phyloP scores from a whole-genome alignment of 2,329 filamentous ascomycete species.

The Cordyceps sp. region DNA sequence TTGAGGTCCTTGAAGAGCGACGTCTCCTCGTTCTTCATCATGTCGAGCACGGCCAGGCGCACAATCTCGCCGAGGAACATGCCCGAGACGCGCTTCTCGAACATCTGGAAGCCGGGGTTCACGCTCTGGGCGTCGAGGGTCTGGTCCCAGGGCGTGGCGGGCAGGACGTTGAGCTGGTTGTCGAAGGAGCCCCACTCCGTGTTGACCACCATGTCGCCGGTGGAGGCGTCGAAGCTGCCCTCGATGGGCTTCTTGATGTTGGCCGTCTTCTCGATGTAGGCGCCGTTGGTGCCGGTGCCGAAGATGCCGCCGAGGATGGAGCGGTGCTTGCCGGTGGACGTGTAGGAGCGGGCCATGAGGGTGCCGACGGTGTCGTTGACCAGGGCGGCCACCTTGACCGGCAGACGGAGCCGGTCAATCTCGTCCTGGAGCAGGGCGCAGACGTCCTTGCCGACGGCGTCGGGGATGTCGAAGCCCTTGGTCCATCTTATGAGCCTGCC shows the following conservation, averaged over 20 bases:
- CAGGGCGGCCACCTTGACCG: conserved; percentile 85
- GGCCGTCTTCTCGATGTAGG: conserved; percentile 82
- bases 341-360: conserved; percentile 93
- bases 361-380: conserved; percentile 98
- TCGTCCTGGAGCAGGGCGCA: conserved; percentile 78
- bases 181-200: conserved; percentile 98
- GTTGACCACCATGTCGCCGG: conserved; percentile 94
- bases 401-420: conserved; percentile 72
- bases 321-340: conserved; percentile 69
- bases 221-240: conserved; percentile 59
- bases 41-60: conserved; percentile 54
- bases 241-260: conserved; percentile 66
- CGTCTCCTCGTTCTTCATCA: conserved; percentile 50
- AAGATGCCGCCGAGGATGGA: conserved; percentile 94
- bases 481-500: conserved; percentile 93
- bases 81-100: conserved; percentile 93
- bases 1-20: conserved; percentile 64
- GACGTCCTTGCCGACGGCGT: conserved; percentile 86
- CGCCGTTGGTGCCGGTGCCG: conserved; percentile 91
- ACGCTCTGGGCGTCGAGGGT: conserved; percentile 64
- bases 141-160: conserved; percentile 68
- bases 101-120: conserved; percentile 95
- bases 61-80: conserved; percentile 97
- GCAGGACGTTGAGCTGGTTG: conserved; percentile 77
- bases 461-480: conserved; percentile 95